Conservation (phyloP, 257 asterid genomes). For the Lavandula angustifolia region DNA sequence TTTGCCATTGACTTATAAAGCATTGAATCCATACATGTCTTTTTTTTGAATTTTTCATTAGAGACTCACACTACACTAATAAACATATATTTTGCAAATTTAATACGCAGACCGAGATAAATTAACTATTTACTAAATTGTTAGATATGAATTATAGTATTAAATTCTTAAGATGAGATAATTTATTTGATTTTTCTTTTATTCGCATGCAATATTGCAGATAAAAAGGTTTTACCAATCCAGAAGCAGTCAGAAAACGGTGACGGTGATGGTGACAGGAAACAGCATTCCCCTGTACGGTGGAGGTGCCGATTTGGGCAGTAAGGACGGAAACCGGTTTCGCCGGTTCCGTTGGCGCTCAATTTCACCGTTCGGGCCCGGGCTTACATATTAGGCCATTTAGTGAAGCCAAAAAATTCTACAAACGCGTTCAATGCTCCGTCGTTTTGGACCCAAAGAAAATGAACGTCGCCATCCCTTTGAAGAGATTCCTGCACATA, state of each 20-base stretch:
- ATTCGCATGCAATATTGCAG: slow-evolving; percentile 38
- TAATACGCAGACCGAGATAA: too few species aligned
- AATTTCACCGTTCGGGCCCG: slow-evolving; percentile 63
- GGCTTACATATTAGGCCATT: slow-evolving; percentile 77
- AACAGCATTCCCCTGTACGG: slow-evolving; percentile 72
- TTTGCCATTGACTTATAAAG: too few species aligned
- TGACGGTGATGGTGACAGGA: slow-evolving; percentile 54
- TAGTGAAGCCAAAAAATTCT: slow-evolving; percentile 79
- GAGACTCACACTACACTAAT: too few species aligned
- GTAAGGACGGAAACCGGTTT: slow-evolving; percentile 55
- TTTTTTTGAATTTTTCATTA: too few species aligned
- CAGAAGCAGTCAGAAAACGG: slow-evolving; percentile 62
- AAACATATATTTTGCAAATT: too few species aligned
- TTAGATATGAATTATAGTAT: too few species aligned
- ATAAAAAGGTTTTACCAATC: slow-evolving; percentile 67
- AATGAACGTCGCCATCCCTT: slow-evolving; percentile 56
- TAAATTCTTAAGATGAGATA: too few species aligned
- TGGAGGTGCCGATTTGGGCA: slow-evolving; percentile 66
- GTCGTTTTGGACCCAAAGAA: slow-evolving; percentile 61
- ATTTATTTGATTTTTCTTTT: too few species aligned
- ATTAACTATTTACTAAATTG: too few species aligned
- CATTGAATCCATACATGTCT: too few species aligned
- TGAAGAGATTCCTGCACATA: slow-evolving; percentile 64
- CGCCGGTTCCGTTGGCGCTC: slow-evolving; percentile 59
- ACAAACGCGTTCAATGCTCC: slow-evolving; percentile 55